A percentile compares a stretch with the other conserved stretches of the same genome.
These are phyloP conservation scores for Fragosphaeria purpurea DNA, from an alignment of 2,329 filamentous ascomycete genomes.

Conservation along the genomic window DNA sequence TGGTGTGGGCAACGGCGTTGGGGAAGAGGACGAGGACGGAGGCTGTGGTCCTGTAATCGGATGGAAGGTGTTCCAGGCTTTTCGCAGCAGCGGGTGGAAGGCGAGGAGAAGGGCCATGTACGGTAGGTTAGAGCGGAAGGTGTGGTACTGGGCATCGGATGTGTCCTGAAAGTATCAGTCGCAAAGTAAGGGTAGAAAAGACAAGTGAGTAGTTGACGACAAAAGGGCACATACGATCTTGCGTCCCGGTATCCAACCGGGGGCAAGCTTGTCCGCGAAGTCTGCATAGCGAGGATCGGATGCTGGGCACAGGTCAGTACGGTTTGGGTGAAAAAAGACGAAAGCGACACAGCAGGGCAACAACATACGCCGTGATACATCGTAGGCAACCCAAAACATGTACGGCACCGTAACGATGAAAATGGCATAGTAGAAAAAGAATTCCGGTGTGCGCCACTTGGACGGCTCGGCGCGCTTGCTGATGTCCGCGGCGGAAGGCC, in stretches of 20 bases:
- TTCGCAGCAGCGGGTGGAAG: conserved; percentile 70
- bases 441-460: conserved; percentile 81
- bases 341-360: background rate
- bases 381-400: conserved; percentile 86
- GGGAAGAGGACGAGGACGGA: conserved; percentile 8
- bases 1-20: conserved; percentile 18
- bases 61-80: conserved; percentile 52
- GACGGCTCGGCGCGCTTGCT: conserved; percentile 42
- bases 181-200: background rate
- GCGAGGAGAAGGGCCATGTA: conserved; percentile 65
- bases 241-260: conserved; percentile 86
- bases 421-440: conserved; percentile 67
- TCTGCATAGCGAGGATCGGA: conserved; percentile 71
- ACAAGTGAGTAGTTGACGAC: background rate
- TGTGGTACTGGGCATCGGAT: conserved; percentile 77
- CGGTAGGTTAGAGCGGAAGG: conserved; percentile 78
- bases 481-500: conserved; percentile 14
- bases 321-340: background rate
- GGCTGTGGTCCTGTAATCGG: conserved; percentile 20
- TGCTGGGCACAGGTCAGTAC: conserved; percentile 36
- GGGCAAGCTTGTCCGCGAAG: conserved; percentile 59
- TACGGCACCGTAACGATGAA: conserved; percentile 59
- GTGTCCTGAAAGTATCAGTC: conserved; percentile 53
- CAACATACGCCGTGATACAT: conserved; percentile 68
- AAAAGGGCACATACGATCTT: conserved; percentile 58